Base-by-base conservation (phyloP, 2,329 filamentous ascomycete genomes). In the Hypoxylon sp. region DNA sequence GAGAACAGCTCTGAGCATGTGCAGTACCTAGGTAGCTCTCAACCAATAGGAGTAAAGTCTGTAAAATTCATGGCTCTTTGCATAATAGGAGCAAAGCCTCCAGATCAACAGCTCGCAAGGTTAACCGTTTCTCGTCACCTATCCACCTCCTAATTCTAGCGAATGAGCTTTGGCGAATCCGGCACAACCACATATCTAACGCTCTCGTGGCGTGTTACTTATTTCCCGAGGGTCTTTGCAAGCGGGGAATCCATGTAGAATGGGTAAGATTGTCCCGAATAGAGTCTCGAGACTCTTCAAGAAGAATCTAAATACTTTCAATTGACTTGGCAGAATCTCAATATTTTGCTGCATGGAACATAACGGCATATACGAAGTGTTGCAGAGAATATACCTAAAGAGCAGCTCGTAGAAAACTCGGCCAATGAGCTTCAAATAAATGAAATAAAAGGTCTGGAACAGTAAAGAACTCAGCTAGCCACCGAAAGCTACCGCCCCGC, bases 241-340 rank as follows among this genome's bases (percentile, higher is more conserved):
- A 53, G 63, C 56, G 66, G 66, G 59, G 66, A 68, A 67, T 39
- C 46, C 52, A 65, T 63, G 63, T 47, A 45, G 39, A 21, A 16
- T 51, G 16, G 23, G 7, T n/a, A 21, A 3, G 8, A 12, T 11
- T 41, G 16, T 41, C 9, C 37, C n/a, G 37, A 41, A 41, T 19
- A 41, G 7, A 41, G 8, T 21, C 8, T 8, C n/a, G 8, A 41
- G 16, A 41, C 16, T 41, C 16, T 41, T 41, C 32, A 37, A 41
- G 37, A 41, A 41, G 1, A n/a, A 39, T 19, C 37, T 21, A 21
- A 19, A 41, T 21, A 8, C 0, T 16, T 41, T 41, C 37, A 41
- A 41, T 21, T 41, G 37, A 19, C 37, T 21, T 19, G 16, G 37
- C 37, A 11, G 16, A 11, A 41, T 19, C 8, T 9, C 37, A 41